Conservation (phyloP, 169 alveolate species). For the Perkinsus marinus region DNA sequence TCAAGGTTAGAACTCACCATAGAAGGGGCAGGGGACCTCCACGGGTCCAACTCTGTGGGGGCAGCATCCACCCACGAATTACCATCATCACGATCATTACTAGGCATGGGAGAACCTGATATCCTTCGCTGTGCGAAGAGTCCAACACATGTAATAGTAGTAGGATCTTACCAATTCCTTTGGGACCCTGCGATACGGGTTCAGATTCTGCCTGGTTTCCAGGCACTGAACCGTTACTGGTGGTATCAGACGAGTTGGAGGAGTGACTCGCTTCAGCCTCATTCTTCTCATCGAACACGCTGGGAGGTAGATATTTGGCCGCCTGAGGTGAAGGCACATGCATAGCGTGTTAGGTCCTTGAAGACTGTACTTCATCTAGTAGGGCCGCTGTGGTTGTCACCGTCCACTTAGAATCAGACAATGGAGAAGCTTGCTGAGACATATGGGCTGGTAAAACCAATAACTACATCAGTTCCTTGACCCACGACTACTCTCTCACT, state of each 20-base stretch:
- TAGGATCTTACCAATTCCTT: neutral
- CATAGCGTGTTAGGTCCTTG: neutral
- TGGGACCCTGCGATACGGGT: neutral
- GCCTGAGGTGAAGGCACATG: neutral
- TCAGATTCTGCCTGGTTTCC: neutral
- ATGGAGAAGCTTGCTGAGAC: neutral
- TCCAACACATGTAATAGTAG: neutral
- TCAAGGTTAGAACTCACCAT: neutral
- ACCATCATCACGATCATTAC: neutral
- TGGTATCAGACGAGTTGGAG: neutral
- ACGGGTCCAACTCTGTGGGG: neutral
- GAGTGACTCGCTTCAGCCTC: neutral
- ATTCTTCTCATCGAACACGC: neutral
- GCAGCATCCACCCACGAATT: neutral
- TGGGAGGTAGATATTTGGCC: neutral
- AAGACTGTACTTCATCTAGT: neutral
- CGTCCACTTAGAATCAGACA: neutral
- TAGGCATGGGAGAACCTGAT: neutral
- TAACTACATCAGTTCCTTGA: neutral
- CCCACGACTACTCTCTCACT: neutral
- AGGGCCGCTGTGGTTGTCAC: neutral
- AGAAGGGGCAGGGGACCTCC: neutral
- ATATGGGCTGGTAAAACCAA: neutral
- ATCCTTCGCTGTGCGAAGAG: neutral
- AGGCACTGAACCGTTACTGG: neutral